A percentile compares a stretch with the other conserved stretches of the same genome.
Conservation (phyloP, 352 stramenopile species). For the Salisapilia sapeloensis region DNA sequence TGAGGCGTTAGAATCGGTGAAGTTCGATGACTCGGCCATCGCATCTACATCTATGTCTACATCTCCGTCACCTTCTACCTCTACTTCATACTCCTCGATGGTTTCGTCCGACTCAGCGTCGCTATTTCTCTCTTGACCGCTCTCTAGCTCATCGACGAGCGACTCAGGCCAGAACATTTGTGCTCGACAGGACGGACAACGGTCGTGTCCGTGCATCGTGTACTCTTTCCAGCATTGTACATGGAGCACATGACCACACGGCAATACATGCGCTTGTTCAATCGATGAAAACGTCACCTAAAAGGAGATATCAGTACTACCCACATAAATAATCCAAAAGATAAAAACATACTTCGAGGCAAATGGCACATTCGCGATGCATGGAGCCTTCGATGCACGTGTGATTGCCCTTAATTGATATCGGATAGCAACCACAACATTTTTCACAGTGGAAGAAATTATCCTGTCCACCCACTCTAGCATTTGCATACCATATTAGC, state of each 20-base stretch:
- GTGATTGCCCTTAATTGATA: conserved; percentile 49
- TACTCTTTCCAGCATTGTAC: conserved; percentile 43
- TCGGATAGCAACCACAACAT: conserved; percentile 66
- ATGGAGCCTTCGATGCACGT: conserved; percentile 67
- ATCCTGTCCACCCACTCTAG: conserved; percentile 46
- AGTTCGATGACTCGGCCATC: conserved; percentile 4
- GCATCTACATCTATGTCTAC: conserved; percentile 7
- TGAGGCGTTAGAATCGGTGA: too few species aligned
- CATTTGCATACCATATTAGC: neutral
- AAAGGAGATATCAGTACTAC: neutral
- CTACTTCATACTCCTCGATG: conserved; percentile 3
- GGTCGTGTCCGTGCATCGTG: conserved; percentile 30
- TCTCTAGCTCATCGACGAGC: conserved; percentile 6
- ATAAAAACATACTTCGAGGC: conserved; percentile 25
- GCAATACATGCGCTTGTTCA: conserved; percentile 47
- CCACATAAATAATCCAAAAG: neutral
- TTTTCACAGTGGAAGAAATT: conserved; percentile 70
- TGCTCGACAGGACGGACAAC: conserved; percentile 43
- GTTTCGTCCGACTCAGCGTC: conserved; percentile 4
- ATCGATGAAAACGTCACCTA: conserved; percentile 62
- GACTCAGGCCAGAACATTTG: conserved; percentile 24
- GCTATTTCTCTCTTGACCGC: conserved; percentile 3
- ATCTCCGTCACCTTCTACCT: conserved; percentile 3
- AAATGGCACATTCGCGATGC: conserved; percentile 70
- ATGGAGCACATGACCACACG: conserved; percentile 65